These are phyloP conservation scores for Dianthus caryophyllus DNA, from an alignment of 148 eudicot species.

Conservation along the genomic window DNA sequence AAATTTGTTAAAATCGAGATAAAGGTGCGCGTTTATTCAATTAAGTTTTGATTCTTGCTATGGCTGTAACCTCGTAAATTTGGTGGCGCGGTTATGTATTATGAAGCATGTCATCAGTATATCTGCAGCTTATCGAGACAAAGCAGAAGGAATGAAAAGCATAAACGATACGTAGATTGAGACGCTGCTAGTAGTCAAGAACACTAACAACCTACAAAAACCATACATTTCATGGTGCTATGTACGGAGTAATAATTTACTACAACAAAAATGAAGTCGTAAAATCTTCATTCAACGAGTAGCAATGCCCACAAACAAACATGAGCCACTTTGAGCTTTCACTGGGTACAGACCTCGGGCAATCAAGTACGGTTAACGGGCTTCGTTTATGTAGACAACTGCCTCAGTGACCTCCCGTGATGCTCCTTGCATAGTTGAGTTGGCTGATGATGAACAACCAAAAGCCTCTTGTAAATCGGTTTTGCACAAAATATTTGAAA, in stretches of 20 bases:
- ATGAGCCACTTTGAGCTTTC: slow-evolving; percentile 5
- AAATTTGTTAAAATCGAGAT: too few relatives aligned
- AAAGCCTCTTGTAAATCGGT: too few relatives aligned
- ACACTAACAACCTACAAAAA: slow-evolving; percentile 6
- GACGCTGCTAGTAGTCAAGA: background rate
- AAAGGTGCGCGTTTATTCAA: too few relatives aligned
- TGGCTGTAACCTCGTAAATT: too few relatives aligned
- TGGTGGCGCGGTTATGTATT: too few relatives aligned
- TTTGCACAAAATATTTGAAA: too few relatives aligned
- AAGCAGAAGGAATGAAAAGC: too few relatives aligned
- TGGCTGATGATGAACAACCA: slow-evolving; percentile 32
- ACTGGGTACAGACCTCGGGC: slow-evolving; percentile 2
- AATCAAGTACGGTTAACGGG: slow-evolving; percentile 14
- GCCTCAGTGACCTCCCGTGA: slow-evolving; percentile 13
- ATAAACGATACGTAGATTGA: background rate
- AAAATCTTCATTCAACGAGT: slow-evolving; percentile 22
- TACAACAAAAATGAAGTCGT: slow-evolving; percentile 17
- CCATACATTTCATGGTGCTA: background rate
- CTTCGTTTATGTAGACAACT: slow-evolving; percentile 11
- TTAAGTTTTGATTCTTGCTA: too few relatives aligned
- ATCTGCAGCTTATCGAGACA: too few relatives aligned
- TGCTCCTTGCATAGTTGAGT: slow-evolving; percentile 25
- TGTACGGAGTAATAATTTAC: too few relatives aligned
- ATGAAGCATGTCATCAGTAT: too few relatives aligned
- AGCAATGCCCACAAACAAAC: slow-evolving; percentile 5